Conservation (phyloP, 305 asterid species). For the Fraxinus velutina region DNA sequence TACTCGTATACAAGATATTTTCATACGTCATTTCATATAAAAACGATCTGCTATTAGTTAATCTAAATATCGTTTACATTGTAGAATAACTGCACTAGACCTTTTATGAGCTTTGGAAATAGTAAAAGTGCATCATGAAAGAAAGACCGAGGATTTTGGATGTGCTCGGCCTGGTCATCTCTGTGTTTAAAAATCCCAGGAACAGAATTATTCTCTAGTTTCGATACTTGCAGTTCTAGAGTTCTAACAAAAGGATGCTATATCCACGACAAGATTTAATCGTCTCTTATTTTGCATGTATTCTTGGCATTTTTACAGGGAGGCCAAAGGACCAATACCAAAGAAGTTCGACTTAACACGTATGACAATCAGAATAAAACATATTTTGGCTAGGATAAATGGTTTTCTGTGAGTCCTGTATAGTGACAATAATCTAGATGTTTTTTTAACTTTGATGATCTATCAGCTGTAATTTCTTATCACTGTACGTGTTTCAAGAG, state of each 20-base stretch:
- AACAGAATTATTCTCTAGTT: neutral
- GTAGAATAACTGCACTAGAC: neutral
- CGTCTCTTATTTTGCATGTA: neutral
- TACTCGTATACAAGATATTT: neutral
- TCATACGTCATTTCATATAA: neutral
- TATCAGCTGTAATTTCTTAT: neutral
- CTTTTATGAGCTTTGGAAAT: neutral
- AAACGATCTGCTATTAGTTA: neutral
- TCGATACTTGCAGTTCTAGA: neutral
- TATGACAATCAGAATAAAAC: neutral
- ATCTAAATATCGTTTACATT: neutral
- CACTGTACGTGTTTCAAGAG: constrained; percentile 2
- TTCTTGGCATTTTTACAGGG: constrained; percentile 33
- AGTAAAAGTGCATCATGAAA: neutral
- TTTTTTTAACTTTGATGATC: neutral
- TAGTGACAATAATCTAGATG: neutral
- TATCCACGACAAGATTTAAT: neutral
- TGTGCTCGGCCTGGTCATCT: neutral
- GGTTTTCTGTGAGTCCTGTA: neutral
- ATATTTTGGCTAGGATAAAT: neutral
- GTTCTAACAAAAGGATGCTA: neutral
- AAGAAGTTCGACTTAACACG: constrained; percentile 26
- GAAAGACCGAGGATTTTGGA: neutral
- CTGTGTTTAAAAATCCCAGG: neutral
- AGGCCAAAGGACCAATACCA: constrained; percentile 30